Percentiles rank a stretch among this genome's conserved stretches.
These are phyloP conservation scores for Penicillium ochrochloron DNA, from an alignment of 495 filamentous ascomycete species.

Conservation along the genomic window DNA sequence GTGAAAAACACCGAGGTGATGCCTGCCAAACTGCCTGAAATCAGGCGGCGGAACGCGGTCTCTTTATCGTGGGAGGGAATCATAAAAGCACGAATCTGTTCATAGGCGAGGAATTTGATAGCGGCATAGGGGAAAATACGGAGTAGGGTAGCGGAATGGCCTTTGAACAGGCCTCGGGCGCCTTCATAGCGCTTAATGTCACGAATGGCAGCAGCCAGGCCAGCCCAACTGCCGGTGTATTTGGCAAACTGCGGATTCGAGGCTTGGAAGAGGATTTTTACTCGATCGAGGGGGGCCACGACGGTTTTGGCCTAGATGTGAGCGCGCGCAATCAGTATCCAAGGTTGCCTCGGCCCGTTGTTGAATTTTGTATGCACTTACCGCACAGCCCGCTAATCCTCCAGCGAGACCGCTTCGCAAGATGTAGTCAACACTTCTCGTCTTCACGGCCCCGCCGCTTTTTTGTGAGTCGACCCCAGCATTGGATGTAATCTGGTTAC, in stretches of 20 bases:
- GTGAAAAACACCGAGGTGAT: constrained; percentile 92
- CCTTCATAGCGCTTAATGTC: constrained; percentile 83
- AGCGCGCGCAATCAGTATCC: constrained; percentile 14
- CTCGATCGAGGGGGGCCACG: constrained; percentile 93
- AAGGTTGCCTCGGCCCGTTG: not conserved
- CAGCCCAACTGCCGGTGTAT: constrained; percentile 86
- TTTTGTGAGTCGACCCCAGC: constrained; percentile 23
- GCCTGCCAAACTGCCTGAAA: constrained; percentile 81
- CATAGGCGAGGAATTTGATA: constrained; percentile 97
- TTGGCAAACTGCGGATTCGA: constrained; percentile 91
- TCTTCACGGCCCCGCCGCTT: constrained; percentile 44
- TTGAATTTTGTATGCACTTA: constrained; percentile 47
- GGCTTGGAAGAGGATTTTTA: constrained; percentile 98
- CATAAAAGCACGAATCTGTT: constrained; percentile 81
- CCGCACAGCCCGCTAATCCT: constrained; percentile 84
- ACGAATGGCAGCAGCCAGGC: constrained; percentile 73
- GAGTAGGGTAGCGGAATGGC: constrained; percentile 90
- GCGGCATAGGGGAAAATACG: constrained; percentile 97
- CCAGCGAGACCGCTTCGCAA: constrained; percentile 81
- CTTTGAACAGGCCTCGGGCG: constrained; percentile 77
- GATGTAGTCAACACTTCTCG: constrained; percentile 81
- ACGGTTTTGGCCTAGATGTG: constrained; percentile 81
- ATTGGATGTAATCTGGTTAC: constrained; percentile 10
- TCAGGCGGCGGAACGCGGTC: constrained; percentile 75
- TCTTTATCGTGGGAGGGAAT: constrained; percentile 75